phyloP scores from a whole-genome alignment of 1,139 yeast species.

The Pneumocystis sp. region DNA sequence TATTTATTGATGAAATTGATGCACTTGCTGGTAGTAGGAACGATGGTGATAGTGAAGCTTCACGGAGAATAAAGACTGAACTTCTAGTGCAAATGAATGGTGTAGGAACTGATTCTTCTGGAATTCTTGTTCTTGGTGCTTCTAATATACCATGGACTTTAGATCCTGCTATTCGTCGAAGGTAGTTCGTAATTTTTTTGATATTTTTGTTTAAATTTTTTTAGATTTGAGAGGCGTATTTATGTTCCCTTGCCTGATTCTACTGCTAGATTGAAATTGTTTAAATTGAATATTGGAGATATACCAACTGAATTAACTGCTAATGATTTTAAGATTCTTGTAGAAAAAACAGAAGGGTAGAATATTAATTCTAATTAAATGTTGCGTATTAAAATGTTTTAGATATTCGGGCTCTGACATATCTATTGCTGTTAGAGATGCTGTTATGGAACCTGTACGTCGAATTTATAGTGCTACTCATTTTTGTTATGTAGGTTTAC shows the following conservation, averaged over 20 bases:
- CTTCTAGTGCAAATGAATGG: constrained; percentile 97
- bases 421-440: constrained; percentile 92
- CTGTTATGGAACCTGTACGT: constrained; percentile 93
- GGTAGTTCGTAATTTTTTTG: constrained; percentile 25
- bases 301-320: constrained; percentile 69
- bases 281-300: constrained; percentile 79
- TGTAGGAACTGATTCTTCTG: constrained; percentile 86
- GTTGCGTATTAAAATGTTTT: background rate
- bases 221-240: constrained; percentile 67
- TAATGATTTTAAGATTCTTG: constrained; percentile 62
- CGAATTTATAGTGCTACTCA: constrained; percentile 95
- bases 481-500: constrained; percentile 42
- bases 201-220: background rate
- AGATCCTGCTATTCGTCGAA: constrained; percentile 92
- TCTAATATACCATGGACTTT: constrained; percentile 98
- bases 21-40: constrained; percentile 97
- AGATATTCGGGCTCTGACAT: constrained; percentile 91
- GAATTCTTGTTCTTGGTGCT: constrained; percentile 91
- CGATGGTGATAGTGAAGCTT: constrained; percentile 95
- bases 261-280: constrained; percentile 84
- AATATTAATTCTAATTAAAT: background rate
- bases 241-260: constrained; percentile 89
- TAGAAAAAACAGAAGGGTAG: constrained; percentile 81
- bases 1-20: constrained; percentile 94
- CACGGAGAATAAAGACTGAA: constrained; percentile 91